Percentiles rank a stretch among this genome's conserved stretches.
phyloP scores from a whole-genome alignment of 768 basidiomycete genomes.

The Sutorius australiensis region DNA sequence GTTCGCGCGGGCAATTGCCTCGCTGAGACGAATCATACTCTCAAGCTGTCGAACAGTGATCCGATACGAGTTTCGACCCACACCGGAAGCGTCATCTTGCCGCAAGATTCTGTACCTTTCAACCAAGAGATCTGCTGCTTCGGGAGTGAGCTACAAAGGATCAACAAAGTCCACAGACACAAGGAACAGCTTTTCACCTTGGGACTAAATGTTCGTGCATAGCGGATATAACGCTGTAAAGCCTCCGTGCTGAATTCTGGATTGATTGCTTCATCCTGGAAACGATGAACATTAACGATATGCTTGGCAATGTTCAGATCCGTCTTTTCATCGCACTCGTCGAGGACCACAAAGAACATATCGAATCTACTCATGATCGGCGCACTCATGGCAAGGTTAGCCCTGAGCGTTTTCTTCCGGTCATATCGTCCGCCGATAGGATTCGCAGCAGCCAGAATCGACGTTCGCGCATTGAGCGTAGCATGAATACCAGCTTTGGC shows the following conservation, averaged over 20 bases:
- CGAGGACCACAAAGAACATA: slow-evolving; percentile 95
- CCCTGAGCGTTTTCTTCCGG: slow-evolving; percentile 84
- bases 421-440: slow-evolving; percentile 97
- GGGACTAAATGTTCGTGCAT: slow-evolving; percentile 95
- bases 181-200: slow-evolving; percentile 52
- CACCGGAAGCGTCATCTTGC: slow-evolving; percentile 88
- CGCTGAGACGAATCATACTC: slow-evolving; percentile 96
- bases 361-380: slow-evolving; percentile 99
- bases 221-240: slow-evolving; percentile 93
- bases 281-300: slow-evolving; percentile 96
- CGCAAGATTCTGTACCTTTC: slow-evolving; percentile 91
- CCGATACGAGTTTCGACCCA: slow-evolving; percentile 87
- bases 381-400: slow-evolving; percentile 95
- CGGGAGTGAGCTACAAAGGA: slow-evolving; percentile 71
- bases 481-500: slow-evolving; percentile 99
- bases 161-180: slow-evolving; percentile 5
- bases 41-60: slow-evolving; percentile 98
- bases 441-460: slow-evolving; percentile 96
- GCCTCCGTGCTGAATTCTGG: slow-evolving; percentile 98
- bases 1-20: slow-evolving; percentile 96
- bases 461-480: slow-evolving; percentile 95
- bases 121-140: slow-evolving; percentile 88
- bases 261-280: slow-evolving; percentile 89
- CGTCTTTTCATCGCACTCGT: slow-evolving; percentile 91
- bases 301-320: slow-evolving; percentile 94